phyloP scores from a whole-genome alignment of 352 stramenopile species.

The Phytophthora crassamura region DNA sequence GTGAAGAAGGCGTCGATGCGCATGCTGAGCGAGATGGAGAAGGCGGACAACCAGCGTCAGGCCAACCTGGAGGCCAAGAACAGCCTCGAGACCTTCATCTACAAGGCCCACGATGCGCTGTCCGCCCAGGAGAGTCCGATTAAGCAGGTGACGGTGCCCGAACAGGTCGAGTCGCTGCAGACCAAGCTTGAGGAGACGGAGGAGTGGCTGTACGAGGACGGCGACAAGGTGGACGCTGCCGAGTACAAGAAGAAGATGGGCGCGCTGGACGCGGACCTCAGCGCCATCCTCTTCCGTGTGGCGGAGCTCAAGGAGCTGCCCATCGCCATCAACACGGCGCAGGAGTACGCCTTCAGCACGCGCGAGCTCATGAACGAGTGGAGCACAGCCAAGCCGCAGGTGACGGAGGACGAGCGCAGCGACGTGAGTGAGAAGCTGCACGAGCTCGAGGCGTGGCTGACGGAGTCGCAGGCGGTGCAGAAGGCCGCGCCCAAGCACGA shows the following conservation, averaged over 20 bases:
- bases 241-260: slow-evolving; percentile 90
- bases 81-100: slow-evolving; percentile 94
- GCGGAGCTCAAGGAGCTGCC: slow-evolving; percentile 87
- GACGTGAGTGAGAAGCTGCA: slow-evolving; percentile 90
- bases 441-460: slow-evolving; percentile 86
- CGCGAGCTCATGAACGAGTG: slow-evolving; percentile 71
- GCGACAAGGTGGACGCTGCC: slow-evolving; percentile 83
- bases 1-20: slow-evolving; percentile 74
- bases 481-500: slow-evolving; percentile 79
- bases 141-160: slow-evolving; percentile 80
- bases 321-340: slow-evolving; percentile 74
- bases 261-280: slow-evolving; percentile 79
- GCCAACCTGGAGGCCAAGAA: slow-evolving; percentile 90
- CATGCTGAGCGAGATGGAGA: slow-evolving; percentile 73
- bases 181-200: slow-evolving; percentile 83
- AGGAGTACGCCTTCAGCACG: slow-evolving; percentile 70
- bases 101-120: slow-evolving; percentile 92
- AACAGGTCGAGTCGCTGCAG: slow-evolving; percentile 86
- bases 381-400: slow-evolving; percentile 70
- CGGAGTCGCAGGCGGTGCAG: slow-evolving; percentile 62
- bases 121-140: slow-evolving; percentile 74
- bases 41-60: slow-evolving; percentile 71
- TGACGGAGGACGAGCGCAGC: slow-evolving; percentile 92
- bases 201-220: slow-evolving; percentile 95
- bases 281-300: slow-evolving; percentile 91